Evolutionary conservation across 176 grass and related monocot species (phyloP), one percentile per base, ranked within the genome.

Genomic region (bread wheat (Triticum aestivum)): DNA sequence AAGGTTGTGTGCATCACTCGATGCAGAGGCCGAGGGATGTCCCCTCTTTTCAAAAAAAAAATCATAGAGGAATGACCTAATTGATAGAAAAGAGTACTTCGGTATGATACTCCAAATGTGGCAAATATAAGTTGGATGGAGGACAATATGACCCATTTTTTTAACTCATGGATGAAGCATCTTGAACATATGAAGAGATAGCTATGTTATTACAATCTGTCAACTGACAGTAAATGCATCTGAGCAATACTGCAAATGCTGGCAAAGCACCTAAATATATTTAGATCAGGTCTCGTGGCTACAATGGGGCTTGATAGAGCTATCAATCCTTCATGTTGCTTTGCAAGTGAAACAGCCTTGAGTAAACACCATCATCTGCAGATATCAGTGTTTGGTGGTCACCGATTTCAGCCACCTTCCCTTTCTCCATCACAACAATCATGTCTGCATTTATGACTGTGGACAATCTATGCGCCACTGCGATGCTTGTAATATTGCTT

Each of bases 361-460:
- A 81, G 65, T 91, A 91, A 77, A 88, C 21, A 26, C 80, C 80
- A 47, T 77, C 67, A 82, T 51, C 51, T 71, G 20, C 52, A 64
- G 70, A 65, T 14, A 88, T 56, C 27, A 91, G 70, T 12, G 90
- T 72, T 29, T 73, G 62, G 75, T 91, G 90, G 23, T 41, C 41
- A 10, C 90, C 86, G 20, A 58, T 59, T 66, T 91, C 86, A 3
- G 64, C 78, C 82, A 91, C 89, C 49, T 61, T 82, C 24, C 90
- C 90, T 59, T 81, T 88, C 9, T 87, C 90, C 90, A 91, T 91
- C 47, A 91, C 90, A 9, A 85, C 82, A 45, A 88, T 91, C 23
- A 69, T 82, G 38, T 88, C 86, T 6, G 86, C 61, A 56, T 71
- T 82, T 41, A 85, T 71, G 70, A 91, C 63, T 1, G 90, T 91